Evolutionary conservation across 225 moss, liverwort and hornwort genomes (phyloP).

Genomic region (Pseudoscleropodium purum): DNA sequence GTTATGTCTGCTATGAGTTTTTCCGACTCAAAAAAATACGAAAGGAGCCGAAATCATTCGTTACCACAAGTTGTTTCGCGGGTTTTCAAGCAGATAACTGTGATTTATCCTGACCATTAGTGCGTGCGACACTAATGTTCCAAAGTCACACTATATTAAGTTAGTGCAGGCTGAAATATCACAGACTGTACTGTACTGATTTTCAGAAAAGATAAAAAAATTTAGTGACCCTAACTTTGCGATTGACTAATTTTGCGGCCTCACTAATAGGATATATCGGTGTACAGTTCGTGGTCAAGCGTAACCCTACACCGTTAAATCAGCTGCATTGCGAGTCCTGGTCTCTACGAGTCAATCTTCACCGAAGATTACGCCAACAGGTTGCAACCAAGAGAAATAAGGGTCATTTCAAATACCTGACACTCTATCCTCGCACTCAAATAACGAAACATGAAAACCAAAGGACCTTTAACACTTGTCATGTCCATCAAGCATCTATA

Average conservation of each 20-base stretch:
- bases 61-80: background rate
- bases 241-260: background rate
- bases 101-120: background rate
- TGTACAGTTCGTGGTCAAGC: background rate
- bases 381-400: background rate
- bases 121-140: background rate
- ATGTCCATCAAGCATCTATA: background rate
- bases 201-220: background rate
- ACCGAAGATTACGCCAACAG: background rate
- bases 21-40: background rate
- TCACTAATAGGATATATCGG: background rate
- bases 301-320: background rate
- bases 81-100: background rate
- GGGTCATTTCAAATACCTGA: no score
- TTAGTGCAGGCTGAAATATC: background rate
- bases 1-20: background rate
- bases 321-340: background rate
- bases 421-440: background rate
- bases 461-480: background rate
- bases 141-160: background rate
- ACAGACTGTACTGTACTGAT: background rate
- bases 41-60: background rate
- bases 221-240: background rate
- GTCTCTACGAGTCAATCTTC: background rate
- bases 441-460: background rate